Evolutionary conservation across 208 protist species (phyloP), one percentile per base, ranked within the genome.

Genomic region (Leishmania amazonensis): DNA sequence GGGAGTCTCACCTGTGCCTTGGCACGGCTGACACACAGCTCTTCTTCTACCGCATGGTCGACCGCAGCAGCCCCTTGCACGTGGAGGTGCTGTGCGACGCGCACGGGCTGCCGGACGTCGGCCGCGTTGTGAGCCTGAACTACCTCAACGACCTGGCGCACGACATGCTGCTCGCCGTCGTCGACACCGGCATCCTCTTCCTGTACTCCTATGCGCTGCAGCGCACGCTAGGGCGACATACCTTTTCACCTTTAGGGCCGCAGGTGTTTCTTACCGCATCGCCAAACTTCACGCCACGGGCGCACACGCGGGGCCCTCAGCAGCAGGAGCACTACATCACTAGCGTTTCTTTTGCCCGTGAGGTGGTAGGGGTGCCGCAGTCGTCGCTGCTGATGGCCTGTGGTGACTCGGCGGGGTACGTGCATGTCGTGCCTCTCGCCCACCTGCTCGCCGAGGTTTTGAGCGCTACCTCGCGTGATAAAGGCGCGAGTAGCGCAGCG

Each of bases 1-100:
- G 92, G 7, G 94, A 97, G 83, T 88, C 88, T 35, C 92, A 95
- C 84, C 79, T 96, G 31, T 97, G 94, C 77, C 74, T 97, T 47
- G 94, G 92, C 71, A 96, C 94, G 1, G 86, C 84, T 40, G 94
- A 97, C 80, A 89, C 86, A 51, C 85, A 81, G 31, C 85, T 97
- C 47, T 94, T 89, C 81, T 94, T 97, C 75, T 97, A 91, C 85
- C 90, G 89, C 47, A 85, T 97, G 85, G 77, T 89, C 15, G 92
- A 93, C 62, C 80, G 81, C n/a, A 88, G 87, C 47, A 76, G 62
- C 65, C 94, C 92, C 19, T 89, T 91, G 53, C 76, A 84, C 42
- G 87, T 95, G 53, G 92, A 91, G 80, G 58, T 87, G 31, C 86
- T 97, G 64, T 60, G 85, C 45, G 81, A 85, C 65, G 73, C 65